Evolutionary conservation across 2,329 filamentous ascomycete species (phyloP), one percentile per base, ranked within the genome.

Genomic region (Aspergillus sp.): DNA sequence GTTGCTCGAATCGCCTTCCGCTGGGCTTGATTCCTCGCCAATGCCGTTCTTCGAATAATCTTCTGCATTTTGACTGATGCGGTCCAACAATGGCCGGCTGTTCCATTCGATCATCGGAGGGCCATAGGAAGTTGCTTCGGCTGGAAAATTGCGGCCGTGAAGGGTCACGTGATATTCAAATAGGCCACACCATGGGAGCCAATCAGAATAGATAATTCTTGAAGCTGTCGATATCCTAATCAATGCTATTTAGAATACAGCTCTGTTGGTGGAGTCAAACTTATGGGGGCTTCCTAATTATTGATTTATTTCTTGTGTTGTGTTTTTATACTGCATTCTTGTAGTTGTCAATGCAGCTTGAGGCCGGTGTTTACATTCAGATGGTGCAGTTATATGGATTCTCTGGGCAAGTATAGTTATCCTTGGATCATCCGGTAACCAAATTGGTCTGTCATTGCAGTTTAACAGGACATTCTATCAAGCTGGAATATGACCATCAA

Each of bases 11-110:
- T 69, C 31, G 64, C 59, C 46, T 69, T 74, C 32, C 65, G 61
- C 27, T 66, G 58, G 43, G 75, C 79, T 69, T 85, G 81, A 64
- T 79, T 81, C 68, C 85, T 76, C 53, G 84, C 84, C 64, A 84
- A 74, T 44, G 77, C 72, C 43, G 83, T 81, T 54, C 83, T 81
- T 58, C 79, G 79, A 50, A 83, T 72, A 50, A 88, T 74, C 68
- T 84, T 86, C 70, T 88, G 81, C 86, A 88, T 89, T 50, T 51
- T 67, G 59, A 49, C 45, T 33, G 50, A 45, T 45, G 54, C 54
- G 51, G 56, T 53, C 47, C 55, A 56, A 59, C 59, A 61, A 61
- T 64, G 57, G 57, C 56, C 54, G 48, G 47, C 48, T 41, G 47
- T 12, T 37, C 35, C 5, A 19, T 10, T 34, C 27, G 36, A 28